Evolutionary conservation across 345 rosid genomes (phyloP).

Genomic region (Dimocarpus longan): DNA sequence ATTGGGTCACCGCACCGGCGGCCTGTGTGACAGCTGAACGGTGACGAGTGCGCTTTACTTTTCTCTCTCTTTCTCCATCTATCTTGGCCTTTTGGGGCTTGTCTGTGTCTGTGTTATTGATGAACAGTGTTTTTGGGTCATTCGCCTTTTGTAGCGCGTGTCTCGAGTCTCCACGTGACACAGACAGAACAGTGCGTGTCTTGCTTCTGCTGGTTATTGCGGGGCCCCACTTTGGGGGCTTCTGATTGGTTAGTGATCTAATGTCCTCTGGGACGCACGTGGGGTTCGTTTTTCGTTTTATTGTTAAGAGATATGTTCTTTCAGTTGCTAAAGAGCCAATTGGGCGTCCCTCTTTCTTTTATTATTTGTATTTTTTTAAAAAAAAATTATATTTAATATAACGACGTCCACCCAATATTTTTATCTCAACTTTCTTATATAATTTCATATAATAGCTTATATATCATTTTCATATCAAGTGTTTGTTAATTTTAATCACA

Average conservation of each 20-base stretch:
- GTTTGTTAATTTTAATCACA: no score
- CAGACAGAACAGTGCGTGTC: neutral
- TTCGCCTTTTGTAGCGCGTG: constrained; percentile 26
- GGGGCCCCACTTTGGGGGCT: constrained; percentile 8
- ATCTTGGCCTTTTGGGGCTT: constrained; percentile 16
- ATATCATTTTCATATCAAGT: no score
- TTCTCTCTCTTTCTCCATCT: constrained; percentile 13
- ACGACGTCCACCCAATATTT: no score
- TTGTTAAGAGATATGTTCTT: constrained; percentile 12
- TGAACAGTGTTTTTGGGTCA: constrained; percentile 25
- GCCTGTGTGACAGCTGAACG: constrained; percentile 35
- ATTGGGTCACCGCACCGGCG: constrained; percentile 47
- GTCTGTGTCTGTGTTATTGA: constrained; percentile 17
- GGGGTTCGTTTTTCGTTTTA: neutral
- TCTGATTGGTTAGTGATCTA: constrained; percentile 23
- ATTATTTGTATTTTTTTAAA: neutral
- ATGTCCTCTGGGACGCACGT: constrained; percentile 29
- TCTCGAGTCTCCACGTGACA: neutral
- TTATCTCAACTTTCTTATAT: no score
- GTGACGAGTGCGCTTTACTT: constrained; percentile 36
- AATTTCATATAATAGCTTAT: no score
- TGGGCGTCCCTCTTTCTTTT: neutral
- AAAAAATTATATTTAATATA: no score
- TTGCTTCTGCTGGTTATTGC: neutral
- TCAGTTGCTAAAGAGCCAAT: constrained; percentile 29